Evolutionary conservation across 768 basidiomycete genomes (phyloP).

Genomic region (Boletus pseudo-olivaceus): DNA sequence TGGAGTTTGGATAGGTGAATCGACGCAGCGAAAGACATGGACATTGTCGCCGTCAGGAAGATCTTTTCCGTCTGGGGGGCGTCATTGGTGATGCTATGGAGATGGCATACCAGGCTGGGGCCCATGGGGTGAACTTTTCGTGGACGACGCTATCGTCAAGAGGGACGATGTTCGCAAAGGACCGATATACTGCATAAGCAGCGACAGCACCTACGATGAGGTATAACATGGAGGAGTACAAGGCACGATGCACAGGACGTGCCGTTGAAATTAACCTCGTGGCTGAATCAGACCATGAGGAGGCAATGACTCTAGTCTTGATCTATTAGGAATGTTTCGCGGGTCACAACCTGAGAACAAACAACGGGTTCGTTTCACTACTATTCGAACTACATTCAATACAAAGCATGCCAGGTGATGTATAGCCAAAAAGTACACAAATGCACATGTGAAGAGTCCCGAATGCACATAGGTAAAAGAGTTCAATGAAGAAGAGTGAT

Average conservation of each 20-base stretch:
- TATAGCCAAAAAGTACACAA: slow-evolving; percentile 2
- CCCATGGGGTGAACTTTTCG: too few relatives aligned
- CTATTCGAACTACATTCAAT: slow-evolving; percentile 5
- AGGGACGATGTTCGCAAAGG: background rate
- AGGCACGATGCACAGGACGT: background rate
- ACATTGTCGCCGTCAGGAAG: too few relatives aligned
- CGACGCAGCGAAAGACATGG: background rate
- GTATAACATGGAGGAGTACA: slow-evolving; percentile 10
- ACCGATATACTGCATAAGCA: slow-evolving; percentile 5
- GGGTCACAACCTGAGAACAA: background rate
- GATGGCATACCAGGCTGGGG: too few relatives aligned
- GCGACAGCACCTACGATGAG: slow-evolving; percentile 7
- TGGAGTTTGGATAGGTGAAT: slow-evolving; percentile 36
- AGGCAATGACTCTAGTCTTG: background rate
- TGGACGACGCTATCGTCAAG: too few relatives aligned
- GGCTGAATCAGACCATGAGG: background rate
- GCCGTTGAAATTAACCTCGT: background rate
- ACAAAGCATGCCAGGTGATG: slow-evolving; percentile 6
- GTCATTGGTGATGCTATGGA: too few relatives aligned
- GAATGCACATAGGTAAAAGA: background rate
- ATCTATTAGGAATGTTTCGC: too few relatives aligned
- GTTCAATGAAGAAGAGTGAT: background rate
- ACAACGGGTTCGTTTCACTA: background rate
- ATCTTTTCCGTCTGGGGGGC: too few relatives aligned
- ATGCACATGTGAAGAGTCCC: background rate